Evolutionary conservation across 2,329 filamentous ascomycete species (phyloP).

Genomic region (Leptographium flavum): DNA sequence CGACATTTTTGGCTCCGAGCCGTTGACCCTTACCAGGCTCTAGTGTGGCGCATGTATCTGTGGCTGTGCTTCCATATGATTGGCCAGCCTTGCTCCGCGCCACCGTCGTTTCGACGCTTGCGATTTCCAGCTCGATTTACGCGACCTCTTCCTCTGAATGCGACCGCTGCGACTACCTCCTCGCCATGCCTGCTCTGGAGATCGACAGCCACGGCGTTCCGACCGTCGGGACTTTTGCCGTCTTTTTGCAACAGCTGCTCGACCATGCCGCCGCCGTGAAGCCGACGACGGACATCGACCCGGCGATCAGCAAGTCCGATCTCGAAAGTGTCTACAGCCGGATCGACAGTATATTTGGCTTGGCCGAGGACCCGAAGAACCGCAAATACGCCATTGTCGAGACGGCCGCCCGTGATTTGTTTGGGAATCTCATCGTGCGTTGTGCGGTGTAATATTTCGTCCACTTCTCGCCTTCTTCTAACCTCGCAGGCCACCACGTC

Average conservation of each 20-base stretch:
- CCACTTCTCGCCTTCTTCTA: neutral
- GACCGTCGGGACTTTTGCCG: slow-evolving; percentile 37
- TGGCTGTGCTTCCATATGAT: slow-evolving; percentile 5
- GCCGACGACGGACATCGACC: slow-evolving; percentile 49
- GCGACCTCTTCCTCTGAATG: no score
- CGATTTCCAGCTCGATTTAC: neutral
- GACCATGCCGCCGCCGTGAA: slow-evolving; percentile 45
- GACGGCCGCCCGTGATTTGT: slow-evolving; percentile 66
- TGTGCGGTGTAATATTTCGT: neutral
- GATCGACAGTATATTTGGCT: slow-evolving; percentile 26
- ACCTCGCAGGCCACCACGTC: slow-evolving; percentile 53
- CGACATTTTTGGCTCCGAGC: no score
- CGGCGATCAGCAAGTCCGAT: slow-evolving; percentile 57
- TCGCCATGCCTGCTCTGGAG: slow-evolving; percentile 35
- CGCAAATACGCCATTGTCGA: slow-evolving; percentile 62
- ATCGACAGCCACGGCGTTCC: slow-evolving; percentile 32
- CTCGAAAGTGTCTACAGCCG: slow-evolving; percentile 34
- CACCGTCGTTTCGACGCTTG: neutral
- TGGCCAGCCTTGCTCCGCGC: slow-evolving; percentile 9
- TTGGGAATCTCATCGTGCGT: slow-evolving; percentile 65
- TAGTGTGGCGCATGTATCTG: neutral
- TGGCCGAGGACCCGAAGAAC: slow-evolving; percentile 23
- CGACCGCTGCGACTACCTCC: no score
- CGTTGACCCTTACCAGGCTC: neutral
- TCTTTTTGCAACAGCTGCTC: slow-evolving; percentile 43